A percentile compares a stretch with the other conserved stretches of the same genome.
These are phyloP conservation scores for Colletotrichum sojae DNA, from an alignment of 2,329 filamentous ascomycete genomes.

Conservation along the genomic window DNA sequence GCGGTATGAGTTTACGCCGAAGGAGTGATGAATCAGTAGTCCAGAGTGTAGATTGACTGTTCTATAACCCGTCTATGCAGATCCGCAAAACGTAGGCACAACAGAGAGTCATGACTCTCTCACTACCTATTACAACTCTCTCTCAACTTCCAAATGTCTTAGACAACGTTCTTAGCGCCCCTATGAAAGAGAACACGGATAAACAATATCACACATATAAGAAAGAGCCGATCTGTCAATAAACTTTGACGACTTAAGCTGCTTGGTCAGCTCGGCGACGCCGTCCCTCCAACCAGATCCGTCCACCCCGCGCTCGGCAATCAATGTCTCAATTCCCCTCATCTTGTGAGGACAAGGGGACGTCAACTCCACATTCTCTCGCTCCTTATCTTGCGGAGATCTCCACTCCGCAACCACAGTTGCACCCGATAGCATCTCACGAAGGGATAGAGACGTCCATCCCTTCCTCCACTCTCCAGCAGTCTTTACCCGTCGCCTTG, in stretches of 20 bases:
- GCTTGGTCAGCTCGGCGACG: neutral
- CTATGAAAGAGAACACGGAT: neutral
- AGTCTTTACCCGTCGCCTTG: neutral
- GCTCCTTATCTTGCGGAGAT: slow-evolving; percentile 27
- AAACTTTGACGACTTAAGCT: neutral
- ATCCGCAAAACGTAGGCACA: too few species aligned
- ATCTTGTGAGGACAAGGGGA: neutral
- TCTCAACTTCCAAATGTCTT: neutral
- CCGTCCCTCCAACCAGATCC: neutral
- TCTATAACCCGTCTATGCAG: too few species aligned
- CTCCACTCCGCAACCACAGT: slow-evolving; percentile 27
- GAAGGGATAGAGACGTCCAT: neutral
- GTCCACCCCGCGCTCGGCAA: neutral
- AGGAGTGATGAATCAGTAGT: too few species aligned
- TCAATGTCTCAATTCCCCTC: too few species aligned
- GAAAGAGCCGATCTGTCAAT: neutral
- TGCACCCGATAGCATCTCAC: slow-evolving; percentile 10
- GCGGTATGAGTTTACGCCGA: too few species aligned
- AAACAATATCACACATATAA: neutral
- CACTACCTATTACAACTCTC: neutral
- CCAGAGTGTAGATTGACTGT: too few species aligned
- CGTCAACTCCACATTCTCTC: slow-evolving; percentile 13
- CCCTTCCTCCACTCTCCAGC: neutral
- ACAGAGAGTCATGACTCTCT: neutral
- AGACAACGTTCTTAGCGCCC: neutral